Evolutionary conservation across 1,139 yeast genomes (phyloP), one percentile per base, ranked within the genome.

Genomic region (Petasospora fabianii): DNA sequence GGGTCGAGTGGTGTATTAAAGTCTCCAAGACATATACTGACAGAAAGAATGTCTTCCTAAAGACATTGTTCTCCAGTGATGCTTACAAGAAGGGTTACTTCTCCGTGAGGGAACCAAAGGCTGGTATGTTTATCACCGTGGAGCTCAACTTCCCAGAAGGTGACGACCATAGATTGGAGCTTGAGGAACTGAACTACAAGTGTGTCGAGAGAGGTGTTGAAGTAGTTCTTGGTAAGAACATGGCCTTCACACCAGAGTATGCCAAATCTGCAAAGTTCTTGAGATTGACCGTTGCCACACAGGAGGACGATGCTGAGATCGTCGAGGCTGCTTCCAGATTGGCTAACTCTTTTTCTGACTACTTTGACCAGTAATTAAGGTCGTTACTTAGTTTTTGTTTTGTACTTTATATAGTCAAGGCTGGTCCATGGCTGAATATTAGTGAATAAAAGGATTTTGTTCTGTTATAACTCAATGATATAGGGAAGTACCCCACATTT

Each of bases 71-170:
- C 31, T 54, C 50, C 7, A 58, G 71, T 2, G 58, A 58, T 5
- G 68, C 73, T 3, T 62, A 42, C 46, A 52, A 62, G 34, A 58
- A 62, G 31, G 66, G 64, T 0, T 64, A 65, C 31, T 59, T 78
- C 45, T 64, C 64, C 11, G 64, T 74, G 4, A 61, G 75, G 37
- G 84, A 77, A 43, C 88, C 92, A 1, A 65, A 68, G 12, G 86
- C 88, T 2, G 95, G 95, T 20, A 85, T 85, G 95, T 85, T 84
- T 62, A 74, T 80, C 34, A 68, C 82, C 50, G 64, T 81, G 19
- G 62, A 71, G 26, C 57, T 82, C 39, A 71, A 73, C 30, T 48
- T 51, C 43, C 46, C 49, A 29, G 40, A 42, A 58, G 59, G 62
- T 57, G 66, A 64, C 44, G 69, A 66, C 55, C 73, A 69, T 55